Conservation (phyloP, 768 basidiomycete genomes). For the Agaricus sinodeliciosus region DNA sequence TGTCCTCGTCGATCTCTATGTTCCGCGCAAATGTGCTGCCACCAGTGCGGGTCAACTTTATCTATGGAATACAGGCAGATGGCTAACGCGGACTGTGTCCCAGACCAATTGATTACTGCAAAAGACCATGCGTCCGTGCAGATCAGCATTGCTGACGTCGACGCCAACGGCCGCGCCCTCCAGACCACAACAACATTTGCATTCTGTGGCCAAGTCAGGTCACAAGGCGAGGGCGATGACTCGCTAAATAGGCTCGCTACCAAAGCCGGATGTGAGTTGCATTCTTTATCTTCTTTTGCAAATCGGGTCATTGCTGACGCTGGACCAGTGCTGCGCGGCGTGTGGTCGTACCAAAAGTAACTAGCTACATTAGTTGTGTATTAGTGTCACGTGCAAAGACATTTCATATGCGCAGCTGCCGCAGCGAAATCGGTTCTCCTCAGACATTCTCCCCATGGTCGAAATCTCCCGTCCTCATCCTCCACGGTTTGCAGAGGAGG, state of each 20-base stretch:
- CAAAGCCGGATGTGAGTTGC: constrained; percentile 82
- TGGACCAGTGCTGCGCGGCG: constrained; percentile 81
- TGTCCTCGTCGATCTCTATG: constrained; percentile 99
- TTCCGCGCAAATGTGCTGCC: constrained; percentile 98
- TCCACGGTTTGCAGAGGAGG: constrained; percentile 34
- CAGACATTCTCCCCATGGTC: constrained; percentile 65
- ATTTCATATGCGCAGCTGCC: constrained; percentile 1
- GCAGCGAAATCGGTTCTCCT: neutral
- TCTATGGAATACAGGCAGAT: neutral
- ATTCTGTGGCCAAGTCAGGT: constrained; percentile 88
- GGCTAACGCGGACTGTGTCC: neutral
- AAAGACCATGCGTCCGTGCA: constrained; percentile 99
- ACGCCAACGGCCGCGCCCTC: constrained; percentile 77
- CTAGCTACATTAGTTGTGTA: constrained; percentile 2
- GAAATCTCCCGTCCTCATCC: constrained; percentile 52
- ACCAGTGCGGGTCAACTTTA: constrained; percentile 65
- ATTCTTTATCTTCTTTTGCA: too few species aligned
- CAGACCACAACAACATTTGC: constrained; percentile 86
- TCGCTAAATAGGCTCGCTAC: constrained; percentile 95
- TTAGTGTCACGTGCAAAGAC: constrained; percentile 9
- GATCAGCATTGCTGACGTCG: constrained; percentile 91
- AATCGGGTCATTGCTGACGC: neutral
- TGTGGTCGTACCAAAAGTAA: constrained; percentile 96
- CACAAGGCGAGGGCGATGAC: constrained; percentile 95
- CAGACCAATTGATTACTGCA: constrained; percentile 96